phyloP scores from a whole-genome alignment of 345 rosid genomes.

The Eucalyptus erythrocorys region DNA sequence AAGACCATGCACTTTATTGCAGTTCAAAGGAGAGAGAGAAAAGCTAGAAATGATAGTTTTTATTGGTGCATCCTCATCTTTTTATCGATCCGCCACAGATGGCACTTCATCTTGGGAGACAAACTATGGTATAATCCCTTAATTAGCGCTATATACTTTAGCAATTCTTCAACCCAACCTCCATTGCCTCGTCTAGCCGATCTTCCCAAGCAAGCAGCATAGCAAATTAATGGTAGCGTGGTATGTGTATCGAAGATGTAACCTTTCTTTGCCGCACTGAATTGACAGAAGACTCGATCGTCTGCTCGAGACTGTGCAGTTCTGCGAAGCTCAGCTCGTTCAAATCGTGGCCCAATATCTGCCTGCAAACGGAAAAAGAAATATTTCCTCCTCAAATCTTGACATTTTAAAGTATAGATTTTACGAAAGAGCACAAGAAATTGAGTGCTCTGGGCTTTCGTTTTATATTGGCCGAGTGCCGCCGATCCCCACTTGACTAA shows the following conservation, averaged over 20 bases:
- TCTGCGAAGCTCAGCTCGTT: slow-evolving; percentile 18
- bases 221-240: background rate
- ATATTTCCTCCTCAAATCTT: background rate
- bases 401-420: background rate
- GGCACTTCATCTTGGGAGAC: background rate
- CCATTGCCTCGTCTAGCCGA: background rate
- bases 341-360: slow-evolving; percentile 42
- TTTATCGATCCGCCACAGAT: background rate
- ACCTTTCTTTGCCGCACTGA: slow-evolving; percentile 40
- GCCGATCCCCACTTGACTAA: background rate
- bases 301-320: slow-evolving; percentile 28
- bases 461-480: background rate
- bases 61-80: background rate
- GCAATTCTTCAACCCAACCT: background rate
- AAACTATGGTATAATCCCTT: background rate
- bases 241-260: background rate
- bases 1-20: background rate
- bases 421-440: background rate
- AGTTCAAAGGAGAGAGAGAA: background rate
- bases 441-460: background rate
- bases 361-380: slow-evolving; percentile 9
- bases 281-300: slow-evolving; percentile 13
- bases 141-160: background rate
- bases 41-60: background rate
- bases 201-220: background rate